Evolutionary conservation across 208 protist species (phyloP), one percentile per base, ranked within the genome.

Genomic region (Leishmania aethiopica): DNA sequence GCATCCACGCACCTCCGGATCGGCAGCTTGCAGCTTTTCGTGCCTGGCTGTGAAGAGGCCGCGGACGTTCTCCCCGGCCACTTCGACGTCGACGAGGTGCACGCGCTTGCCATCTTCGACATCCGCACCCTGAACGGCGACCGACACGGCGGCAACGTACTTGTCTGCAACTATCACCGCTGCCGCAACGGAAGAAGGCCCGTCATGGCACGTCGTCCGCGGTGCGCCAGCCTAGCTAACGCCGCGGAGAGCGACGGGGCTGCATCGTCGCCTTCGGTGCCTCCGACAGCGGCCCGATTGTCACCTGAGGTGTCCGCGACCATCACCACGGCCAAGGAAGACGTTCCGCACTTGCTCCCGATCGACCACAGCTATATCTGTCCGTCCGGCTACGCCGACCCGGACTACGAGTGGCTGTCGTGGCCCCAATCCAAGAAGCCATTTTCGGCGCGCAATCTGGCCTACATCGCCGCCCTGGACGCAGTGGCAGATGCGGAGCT

Each of bases 351-450:
- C 35, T 79, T 97, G 49, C 83, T 96, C 57, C 94, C 94, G 15
- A 97, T 97, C 71, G 94, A 97, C 82, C 94, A 97, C 89, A 94
- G 91, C 83, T 97, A 95, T 87, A 89, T 93, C 67, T 94, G 92
- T 71, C 94, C 94, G 7, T 84, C 87, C 55, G 84, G 89, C 85
- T 93, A 94, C 78, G 91, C 85, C 37, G 92, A 97, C 66, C 89
- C 92, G 28, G 91, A 96, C 79, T 95, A 90, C 80, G 94, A 97
- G 88, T 97, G 94, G 94, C 80, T 95, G 69, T 86, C 83, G 51
- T 97, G 92, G 92, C 90, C 91, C 51, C 94, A 97, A 78, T 77
- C 92, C 22, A 95, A 94, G 79, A 47, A 75, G 69, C 88, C 92
- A 0, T 95, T 97, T 75, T 89, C 89, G 6, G 37, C 55, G 28